These are phyloP conservation scores for Apiospora kogelbergensis DNA, from an alignment of 2,329 filamentous ascomycete species.

Conservation along the genomic window DNA sequence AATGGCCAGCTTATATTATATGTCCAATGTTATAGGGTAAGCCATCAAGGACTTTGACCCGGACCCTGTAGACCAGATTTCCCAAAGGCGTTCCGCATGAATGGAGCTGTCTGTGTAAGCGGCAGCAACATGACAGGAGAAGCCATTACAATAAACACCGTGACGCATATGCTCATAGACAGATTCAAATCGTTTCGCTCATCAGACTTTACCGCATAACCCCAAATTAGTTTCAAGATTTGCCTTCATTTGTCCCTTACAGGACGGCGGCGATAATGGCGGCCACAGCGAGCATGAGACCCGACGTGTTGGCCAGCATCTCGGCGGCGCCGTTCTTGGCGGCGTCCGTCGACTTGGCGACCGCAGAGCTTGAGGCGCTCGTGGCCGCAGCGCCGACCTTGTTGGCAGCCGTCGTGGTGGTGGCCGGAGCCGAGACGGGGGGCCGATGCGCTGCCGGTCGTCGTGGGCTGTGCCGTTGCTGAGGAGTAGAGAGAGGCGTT, in stretches of 20 bases:
- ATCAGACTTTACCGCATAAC: background rate
- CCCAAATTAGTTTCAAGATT: too few relatives aligned
- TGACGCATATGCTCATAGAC: conserved; percentile 1
- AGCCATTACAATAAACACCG: background rate
- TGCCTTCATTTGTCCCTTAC: conserved; percentile 12
- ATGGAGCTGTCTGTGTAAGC: background rate
- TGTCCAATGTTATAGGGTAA: background rate
- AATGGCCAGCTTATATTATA: background rate
- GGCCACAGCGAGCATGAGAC: conserved; percentile 26
- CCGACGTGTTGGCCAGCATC: conserved; percentile 14
- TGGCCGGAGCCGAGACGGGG: conserved; percentile 10
- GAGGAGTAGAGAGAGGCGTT: conserved; percentile 29
- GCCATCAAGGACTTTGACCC: background rate
- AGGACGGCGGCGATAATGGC: conserved; percentile 26
- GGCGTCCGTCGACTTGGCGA: conserved; percentile 9
- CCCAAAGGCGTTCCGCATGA: background rate
- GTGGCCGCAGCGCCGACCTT: conserved; percentile 9
- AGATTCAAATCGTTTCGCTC: background rate
- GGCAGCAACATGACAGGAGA: background rate
- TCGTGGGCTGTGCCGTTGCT: conserved; percentile 16
- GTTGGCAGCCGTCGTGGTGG: conserved; percentile 7
- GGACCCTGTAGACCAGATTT: background rate
- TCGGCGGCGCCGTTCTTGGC: conserved; percentile 15
- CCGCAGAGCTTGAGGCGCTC: conserved; percentile 3
- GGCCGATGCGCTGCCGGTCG: conserved; percentile 12